A percentile compares a stretch with the other conserved stretches of the same genome.
These are phyloP conservation scores for Psilocybe mexicana DNA, from an alignment of 1,284 basidiomycete species.

Conservation along the genomic window DNA sequence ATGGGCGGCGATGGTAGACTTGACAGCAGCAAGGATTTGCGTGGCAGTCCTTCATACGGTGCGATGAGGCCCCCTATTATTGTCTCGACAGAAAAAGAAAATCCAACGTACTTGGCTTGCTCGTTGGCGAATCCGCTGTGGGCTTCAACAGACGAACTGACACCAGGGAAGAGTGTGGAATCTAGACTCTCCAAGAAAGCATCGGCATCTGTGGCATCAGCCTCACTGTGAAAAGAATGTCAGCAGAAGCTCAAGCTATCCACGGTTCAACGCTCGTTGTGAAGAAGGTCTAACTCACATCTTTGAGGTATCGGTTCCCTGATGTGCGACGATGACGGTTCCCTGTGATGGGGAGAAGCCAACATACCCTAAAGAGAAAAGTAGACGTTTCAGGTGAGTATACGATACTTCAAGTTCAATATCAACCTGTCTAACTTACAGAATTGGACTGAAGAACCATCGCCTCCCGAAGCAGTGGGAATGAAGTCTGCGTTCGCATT, in stretches of 20 bases:
- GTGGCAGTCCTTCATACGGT: constrained; percentile 39
- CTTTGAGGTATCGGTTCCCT: constrained; percentile 48
- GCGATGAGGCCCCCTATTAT: background rate
- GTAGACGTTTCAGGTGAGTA: background rate
- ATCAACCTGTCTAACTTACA: constrained; percentile 22
- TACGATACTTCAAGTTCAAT: background rate
- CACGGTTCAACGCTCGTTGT: background rate
- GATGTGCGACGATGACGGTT: constrained; percentile 49
- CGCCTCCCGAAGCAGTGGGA: constrained; percentile 41
- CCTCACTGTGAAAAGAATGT: constrained; percentile 25
- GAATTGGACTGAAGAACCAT: constrained; percentile 38
- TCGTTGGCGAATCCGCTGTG: constrained; percentile 53
- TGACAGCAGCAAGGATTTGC: constrained; percentile 43
- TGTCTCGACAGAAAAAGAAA: background rate
- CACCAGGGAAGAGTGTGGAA: constrained; percentile 54
- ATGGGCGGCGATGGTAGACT: constrained; percentile 37
- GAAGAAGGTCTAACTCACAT: constrained; percentile 36
- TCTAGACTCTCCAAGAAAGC: constrained; percentile 37
- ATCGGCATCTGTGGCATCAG: constrained; percentile 51
- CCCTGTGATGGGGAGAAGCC: constrained; percentile 43
- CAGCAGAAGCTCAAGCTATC: background rate
- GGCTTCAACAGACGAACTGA: constrained; percentile 45
- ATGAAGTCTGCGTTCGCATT: constrained; percentile 38
- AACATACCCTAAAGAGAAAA: constrained; percentile 38
- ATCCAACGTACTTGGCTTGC: constrained; percentile 46